Percentiles rank a stretch among this genome's conserved stretches.
phyloP scores from a whole-genome alignment of 345 rosid genomes.

The Brassica juncea region DNA sequence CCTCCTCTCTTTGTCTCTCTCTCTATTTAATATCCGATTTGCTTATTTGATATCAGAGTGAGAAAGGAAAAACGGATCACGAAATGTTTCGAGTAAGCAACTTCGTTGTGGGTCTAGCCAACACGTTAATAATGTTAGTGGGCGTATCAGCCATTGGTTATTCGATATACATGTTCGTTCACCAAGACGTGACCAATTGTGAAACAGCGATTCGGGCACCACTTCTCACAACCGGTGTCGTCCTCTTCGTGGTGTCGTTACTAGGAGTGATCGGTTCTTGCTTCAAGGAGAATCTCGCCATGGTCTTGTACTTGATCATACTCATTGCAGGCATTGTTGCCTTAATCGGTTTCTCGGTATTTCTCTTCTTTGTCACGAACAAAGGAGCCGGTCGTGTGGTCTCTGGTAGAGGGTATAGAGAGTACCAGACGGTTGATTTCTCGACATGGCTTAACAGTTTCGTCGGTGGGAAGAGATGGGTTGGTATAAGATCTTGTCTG shows the following conservation, averaged over 20 bases:
- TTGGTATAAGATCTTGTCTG: constrained; percentile 41
- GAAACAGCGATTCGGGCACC: constrained; percentile 34
- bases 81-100: constrained; percentile 42
- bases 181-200: constrained; percentile 34
- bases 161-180: constrained; percentile 38
- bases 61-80: background rate
- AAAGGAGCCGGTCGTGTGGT: constrained; percentile 42
- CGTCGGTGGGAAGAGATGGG: constrained; percentile 41
- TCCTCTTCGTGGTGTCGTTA: constrained; percentile 34
- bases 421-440: constrained; percentile 37
- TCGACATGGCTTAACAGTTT: constrained; percentile 41
- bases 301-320: constrained; percentile 36
- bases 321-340: constrained; percentile 28
- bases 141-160: constrained; percentile 40
- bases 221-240: constrained; percentile 35
- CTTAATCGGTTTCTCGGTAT: constrained; percentile 27
- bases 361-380: constrained; percentile 43
- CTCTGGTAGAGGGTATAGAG: constrained; percentile 40
- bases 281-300: constrained; percentile 31
- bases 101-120: constrained; percentile 39
- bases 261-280: constrained; percentile 41
- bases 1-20: background rate
- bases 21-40: background rate
- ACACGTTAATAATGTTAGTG: constrained; percentile 34
- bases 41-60: background rate